Percentiles rank a stretch among this genome's conserved stretches.
Evolutionary conservation across 768 basidiomycete genomes (phyloP).

Genomic region (Auricularia sp.): DNA sequence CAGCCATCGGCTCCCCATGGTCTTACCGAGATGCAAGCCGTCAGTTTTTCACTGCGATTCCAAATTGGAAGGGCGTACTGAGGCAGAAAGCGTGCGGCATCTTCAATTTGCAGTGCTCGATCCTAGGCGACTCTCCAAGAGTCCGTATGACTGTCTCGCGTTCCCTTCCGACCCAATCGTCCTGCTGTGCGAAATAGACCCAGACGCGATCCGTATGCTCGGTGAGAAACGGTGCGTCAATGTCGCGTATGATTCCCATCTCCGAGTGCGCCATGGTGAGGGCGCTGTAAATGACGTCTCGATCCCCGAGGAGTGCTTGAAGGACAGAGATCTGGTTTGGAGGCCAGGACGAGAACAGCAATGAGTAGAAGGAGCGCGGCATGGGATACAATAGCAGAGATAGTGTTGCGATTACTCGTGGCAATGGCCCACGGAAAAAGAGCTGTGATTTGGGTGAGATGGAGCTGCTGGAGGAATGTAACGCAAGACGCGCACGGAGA

Average conservation of each 20-base stretch:
- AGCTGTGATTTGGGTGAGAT: conserved; percentile 23
- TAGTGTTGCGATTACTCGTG: conserved; percentile 32
- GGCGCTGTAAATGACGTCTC: conserved; percentile 38
- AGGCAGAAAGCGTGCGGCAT: conserved; percentile 70
- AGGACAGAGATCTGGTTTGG: conserved; percentile 34
- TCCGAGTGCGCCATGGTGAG: conserved; percentile 59
- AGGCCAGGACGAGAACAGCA: conserved; percentile 45
- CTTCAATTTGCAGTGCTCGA: conserved; percentile 35
- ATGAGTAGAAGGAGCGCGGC: conserved; percentile 29
- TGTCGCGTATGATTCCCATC: conserved; percentile 46
- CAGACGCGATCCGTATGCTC: conserved; percentile 30
- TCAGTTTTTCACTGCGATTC: background rate
- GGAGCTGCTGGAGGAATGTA: background rate
- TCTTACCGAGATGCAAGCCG: conserved; percentile 23
- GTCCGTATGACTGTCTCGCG: conserved; percentile 32
- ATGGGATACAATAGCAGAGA: conserved; percentile 32
- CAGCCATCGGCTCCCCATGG: conserved; percentile 40
- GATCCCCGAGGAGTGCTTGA: conserved; percentile 39
- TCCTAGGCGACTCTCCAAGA: conserved; percentile 27
- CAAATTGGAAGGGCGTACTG: conserved; percentile 29
- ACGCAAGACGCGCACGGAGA: conserved; percentile 38
- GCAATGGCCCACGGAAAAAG: conserved; percentile 37
- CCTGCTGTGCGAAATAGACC: conserved; percentile 51
- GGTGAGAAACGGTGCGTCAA: conserved; percentile 37
- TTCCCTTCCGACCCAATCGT: conserved; percentile 62